A percentile compares a stretch with the other conserved stretches of the same genome.
phyloP scores from a whole-genome alignment of 202 grass and related monocot species.

The Elaeis oleifera region DNA sequence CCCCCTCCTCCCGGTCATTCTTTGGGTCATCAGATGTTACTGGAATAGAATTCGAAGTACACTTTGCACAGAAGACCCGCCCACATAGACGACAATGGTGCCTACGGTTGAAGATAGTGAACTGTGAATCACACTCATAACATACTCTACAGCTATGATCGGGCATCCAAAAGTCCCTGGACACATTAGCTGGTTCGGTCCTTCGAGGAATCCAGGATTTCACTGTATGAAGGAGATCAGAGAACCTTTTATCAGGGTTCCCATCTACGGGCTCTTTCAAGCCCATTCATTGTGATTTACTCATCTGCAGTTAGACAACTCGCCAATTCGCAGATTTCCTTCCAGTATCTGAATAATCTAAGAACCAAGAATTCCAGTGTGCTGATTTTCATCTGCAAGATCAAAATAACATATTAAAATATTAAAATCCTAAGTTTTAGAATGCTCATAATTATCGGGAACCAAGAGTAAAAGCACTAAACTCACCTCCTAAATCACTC shows the following conservation, averaged over 20 bases:
- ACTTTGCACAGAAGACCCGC: constrained; percentile 83
- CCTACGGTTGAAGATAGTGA: constrained; percentile 80
- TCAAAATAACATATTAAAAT: too few species aligned
- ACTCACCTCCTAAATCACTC: constrained; percentile 15
- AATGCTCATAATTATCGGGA: too few species aligned
- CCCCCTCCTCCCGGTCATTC: constrained; percentile 44
- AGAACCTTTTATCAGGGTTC: constrained; percentile 45
- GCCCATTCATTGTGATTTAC: constrained; percentile 22
- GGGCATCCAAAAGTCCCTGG: constrained; percentile 94
- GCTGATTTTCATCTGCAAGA: too few species aligned
- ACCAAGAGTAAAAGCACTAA: neutral
- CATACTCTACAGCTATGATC: constrained; percentile 92
- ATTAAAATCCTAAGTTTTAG: too few species aligned
- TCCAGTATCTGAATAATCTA: neutral
- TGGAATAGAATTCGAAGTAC: constrained; percentile 67
- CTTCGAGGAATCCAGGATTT: constrained; percentile 79
- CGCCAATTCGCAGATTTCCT: neutral
- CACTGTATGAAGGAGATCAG: constrained; percentile 52
- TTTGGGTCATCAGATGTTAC: constrained; percentile 30
- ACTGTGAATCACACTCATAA: constrained; percentile 91
- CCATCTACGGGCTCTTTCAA: constrained; percentile 23
- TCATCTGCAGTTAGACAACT: constrained; percentile 20
- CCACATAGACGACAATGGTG: constrained; percentile 93
- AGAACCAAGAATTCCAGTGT: neutral
- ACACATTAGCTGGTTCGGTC: constrained; percentile 47